These are phyloP conservation scores for Pseudoscleropodium purum DNA, from an alignment of 225 moss, liverwort and hornwort species.

Conservation along the genomic window DNA sequence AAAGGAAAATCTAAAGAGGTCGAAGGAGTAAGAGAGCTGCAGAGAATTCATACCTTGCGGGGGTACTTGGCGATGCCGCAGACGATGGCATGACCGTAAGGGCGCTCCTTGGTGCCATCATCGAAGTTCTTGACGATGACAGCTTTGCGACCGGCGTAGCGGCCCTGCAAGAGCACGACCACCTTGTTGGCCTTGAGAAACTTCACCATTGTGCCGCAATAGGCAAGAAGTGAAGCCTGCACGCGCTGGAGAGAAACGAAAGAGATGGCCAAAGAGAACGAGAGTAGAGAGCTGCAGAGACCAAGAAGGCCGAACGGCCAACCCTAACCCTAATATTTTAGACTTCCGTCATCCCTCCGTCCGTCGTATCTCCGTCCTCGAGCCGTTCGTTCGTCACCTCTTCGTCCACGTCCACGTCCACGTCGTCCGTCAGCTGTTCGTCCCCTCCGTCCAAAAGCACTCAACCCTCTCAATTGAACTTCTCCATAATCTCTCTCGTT, in stretches of 20 bases:
- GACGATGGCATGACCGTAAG: constrained; percentile 79
- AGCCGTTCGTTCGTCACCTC: background rate
- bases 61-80: constrained; percentile 88
- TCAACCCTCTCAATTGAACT: background rate
- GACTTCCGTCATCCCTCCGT: background rate
- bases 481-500: background rate
- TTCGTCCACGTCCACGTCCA: background rate
- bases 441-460: background rate
- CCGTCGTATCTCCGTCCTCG: background rate
- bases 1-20: background rate
- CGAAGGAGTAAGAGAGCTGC: background rate
- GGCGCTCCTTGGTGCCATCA: constrained; percentile 80
- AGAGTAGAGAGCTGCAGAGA: fast-evolving
- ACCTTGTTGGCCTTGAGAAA: constrained; percentile 86
- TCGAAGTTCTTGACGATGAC: constrained; percentile 84
- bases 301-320: background rate
- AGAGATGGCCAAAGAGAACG: background rate
- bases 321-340: constrained; percentile 16
- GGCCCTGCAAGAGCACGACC: constrained; percentile 78
- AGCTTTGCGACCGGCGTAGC: constrained; percentile 85
- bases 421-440: background rate
- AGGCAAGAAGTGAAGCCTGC: background rate
- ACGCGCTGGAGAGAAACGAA: background rate
- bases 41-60: constrained; percentile 35
- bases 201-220: constrained; percentile 52